Conservation (phyloP, 1,284 basidiomycete species). For the Apiotrichum siamense region DNA sequence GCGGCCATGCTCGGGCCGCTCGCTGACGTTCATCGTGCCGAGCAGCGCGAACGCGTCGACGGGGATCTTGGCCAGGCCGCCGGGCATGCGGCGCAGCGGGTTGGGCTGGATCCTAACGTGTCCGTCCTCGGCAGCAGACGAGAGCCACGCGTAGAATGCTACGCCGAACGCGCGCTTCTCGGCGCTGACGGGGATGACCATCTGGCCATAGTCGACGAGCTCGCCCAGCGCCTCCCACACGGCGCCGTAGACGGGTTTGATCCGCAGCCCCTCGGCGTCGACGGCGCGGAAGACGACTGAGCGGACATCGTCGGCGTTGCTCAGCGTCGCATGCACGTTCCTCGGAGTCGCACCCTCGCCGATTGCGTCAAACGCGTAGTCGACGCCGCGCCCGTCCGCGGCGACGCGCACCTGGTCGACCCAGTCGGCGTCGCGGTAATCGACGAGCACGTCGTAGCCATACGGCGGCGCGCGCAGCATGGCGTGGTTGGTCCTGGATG, state of each 20-base stretch:
- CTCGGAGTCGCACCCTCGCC: constrained; percentile 3
- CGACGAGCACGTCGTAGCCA: constrained; percentile 6
- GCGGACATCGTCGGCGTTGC: background rate
- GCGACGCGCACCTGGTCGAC: background rate
- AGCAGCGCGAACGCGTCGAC: constrained; percentile 9
- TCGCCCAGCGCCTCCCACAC: constrained; percentile 15
- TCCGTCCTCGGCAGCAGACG: no score
- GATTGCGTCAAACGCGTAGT: constrained; percentile 9
- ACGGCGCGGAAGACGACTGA: constrained; percentile 1
- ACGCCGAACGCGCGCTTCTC: constrained; percentile 4
- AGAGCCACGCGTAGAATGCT: constrained; percentile 1
- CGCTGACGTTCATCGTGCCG: background rate
- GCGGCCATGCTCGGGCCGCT: background rate
- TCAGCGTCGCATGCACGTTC: background rate
- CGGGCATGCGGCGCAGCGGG: constrained; percentile 6
- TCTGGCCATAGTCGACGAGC: constrained; percentile 4
- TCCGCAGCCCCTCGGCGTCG: background rate
- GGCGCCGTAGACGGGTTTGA: constrained; percentile 7
- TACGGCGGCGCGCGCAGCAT: background rate
- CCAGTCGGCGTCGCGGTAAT: constrained; percentile 9
- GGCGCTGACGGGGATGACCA: background rate
- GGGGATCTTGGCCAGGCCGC: constrained; percentile 6
- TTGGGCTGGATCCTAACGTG: constrained; percentile 5
- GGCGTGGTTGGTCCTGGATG: background rate
- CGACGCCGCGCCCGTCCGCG: background rate